A percentile compares a stretch with the other conserved stretches of the same genome.
phyloP scores from a whole-genome alignment of 192 early-diverging fungal genomes.

The Lunasporangiospora selenospora region DNA sequence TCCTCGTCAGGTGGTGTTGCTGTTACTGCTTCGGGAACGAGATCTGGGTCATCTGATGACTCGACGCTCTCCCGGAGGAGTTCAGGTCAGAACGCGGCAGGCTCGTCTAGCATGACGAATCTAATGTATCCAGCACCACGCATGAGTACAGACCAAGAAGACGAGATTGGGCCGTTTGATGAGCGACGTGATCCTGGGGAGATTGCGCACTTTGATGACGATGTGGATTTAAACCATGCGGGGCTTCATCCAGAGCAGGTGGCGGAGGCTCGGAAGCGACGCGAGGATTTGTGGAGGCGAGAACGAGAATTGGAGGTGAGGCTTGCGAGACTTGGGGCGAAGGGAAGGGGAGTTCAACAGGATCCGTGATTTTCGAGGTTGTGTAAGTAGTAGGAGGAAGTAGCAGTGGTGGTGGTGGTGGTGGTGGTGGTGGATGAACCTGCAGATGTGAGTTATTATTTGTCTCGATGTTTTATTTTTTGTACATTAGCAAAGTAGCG shows the following conservation, averaged over 20 bases:
- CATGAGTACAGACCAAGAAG: background rate
- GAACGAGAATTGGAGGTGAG: conserved; percentile 28
- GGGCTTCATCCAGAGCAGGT: conserved; percentile 12
- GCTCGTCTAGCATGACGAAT: no score
- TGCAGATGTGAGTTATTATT: conserved; percentile 28
- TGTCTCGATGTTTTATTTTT: conserved; percentile 11
- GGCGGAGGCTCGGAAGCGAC: background rate
- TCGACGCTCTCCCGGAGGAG: background rate
- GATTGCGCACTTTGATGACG: conserved; percentile 22
- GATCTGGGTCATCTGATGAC: background rate
- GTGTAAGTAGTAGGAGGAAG: conserved; percentile 17
- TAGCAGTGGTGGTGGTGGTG: conserved; percentile 29
- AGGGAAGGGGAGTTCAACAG: background rate
- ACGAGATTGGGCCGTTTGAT: conserved; percentile 22
- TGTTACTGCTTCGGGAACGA: background rate
- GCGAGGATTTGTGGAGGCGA: conserved; percentile 15
- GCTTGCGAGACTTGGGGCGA: conserved; percentile 1
- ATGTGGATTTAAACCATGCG: conserved; percentile 26
- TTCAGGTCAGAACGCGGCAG: no score
- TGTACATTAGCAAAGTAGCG: no score
- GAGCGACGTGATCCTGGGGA: conserved; percentile 8
- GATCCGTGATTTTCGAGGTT: conserved; percentile 3
- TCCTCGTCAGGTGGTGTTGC: background rate
- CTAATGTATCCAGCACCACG: no score
- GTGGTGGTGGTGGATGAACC: no score